Base-by-base conservation (phyloP, 331 rosid genomes). In the Arachis monticola region DNA sequence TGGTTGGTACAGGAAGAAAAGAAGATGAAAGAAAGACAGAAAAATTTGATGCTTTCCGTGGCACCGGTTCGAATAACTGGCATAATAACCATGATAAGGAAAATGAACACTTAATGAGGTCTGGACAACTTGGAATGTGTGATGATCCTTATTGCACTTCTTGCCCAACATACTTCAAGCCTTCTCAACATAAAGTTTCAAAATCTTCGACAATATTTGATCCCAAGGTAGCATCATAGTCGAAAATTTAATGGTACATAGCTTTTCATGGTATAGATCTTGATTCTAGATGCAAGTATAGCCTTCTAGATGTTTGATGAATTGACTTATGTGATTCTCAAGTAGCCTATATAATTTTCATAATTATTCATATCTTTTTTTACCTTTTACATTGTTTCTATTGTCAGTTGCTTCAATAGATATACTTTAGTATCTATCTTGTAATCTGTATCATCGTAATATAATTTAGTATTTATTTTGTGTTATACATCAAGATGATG, bases 111-210 rank as follows among this genome's bases (percentile, higher is more conserved):
- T 82, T 92, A 60, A 77, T 90, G 79, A 87, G 85, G 83, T 92
- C 97, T 73, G 97, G 97, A 64, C 96, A 85, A 70, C 72, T 92
- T 85, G 97, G 97, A 61, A 76, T 85, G 92, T 92, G 97, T 79
- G 84, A 83, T 76, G 93, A 92, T 82, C 96, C 96, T 81, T 90
- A 86, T 79, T 92, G 97, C 83, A 90, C 94, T 40, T 85, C 86
- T 56, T 92, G 97, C 85, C 97, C 97, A 51, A 82, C 88, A 44
- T 81, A 65, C 79, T 76, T 77, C 84, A 85, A 71, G 66, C 64
- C 79, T 60, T 32, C 84, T 72, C 87, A 80, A 62, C 90, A 45
- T 55, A 88, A 76, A 69, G 68, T 60, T 40, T 50, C 73, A 30
- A 88, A 73, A 82, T 44, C 80, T 27, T 79, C 87, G 0, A 60